Conservation (phyloP, 768 basidiomycete genomes). For the Rhodotorula graminis region DNA sequence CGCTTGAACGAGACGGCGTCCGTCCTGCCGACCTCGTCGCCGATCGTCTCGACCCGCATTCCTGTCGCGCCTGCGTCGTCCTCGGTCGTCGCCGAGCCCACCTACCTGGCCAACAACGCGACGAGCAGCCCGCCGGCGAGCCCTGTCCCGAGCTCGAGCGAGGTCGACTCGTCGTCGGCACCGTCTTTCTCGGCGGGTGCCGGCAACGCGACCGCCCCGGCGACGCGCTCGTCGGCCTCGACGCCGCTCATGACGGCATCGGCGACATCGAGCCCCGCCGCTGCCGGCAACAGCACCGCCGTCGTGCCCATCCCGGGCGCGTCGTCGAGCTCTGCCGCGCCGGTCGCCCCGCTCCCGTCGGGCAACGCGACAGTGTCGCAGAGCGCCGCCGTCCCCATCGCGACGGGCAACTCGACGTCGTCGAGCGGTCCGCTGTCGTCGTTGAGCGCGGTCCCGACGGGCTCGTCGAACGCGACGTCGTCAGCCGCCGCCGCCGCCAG, state of each 20-base stretch:
- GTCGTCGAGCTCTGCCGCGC: not conserved
- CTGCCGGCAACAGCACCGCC: not conserved
- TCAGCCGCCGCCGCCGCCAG: not conserved
- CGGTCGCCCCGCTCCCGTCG: not conserved
- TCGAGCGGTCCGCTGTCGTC: conserved; percentile 1
- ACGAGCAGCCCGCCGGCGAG: no score
- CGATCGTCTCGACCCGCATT: not conserved
- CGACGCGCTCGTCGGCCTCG: not conserved
- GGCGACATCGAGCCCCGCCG: not conserved
- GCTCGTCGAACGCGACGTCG: not conserved
- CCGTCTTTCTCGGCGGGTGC: no score
- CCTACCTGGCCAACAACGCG: not conserved
- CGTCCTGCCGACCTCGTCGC: not conserved
- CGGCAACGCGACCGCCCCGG: not conserved
- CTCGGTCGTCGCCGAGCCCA: not conserved
- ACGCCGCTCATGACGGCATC: not conserved
- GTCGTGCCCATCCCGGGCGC: not conserved
- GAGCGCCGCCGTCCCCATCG: not conserved
- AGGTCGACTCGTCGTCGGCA: not conserved
- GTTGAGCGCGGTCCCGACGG: not conserved
- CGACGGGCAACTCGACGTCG: not conserved
- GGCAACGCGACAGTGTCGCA: not conserved
- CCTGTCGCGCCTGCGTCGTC: not conserved
- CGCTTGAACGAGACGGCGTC: not conserved
- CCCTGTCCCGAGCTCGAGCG: not conserved